phyloP scores from a whole-genome alignment of 345 rosid genomes.

The Aquilaria yunnanensis region DNA sequence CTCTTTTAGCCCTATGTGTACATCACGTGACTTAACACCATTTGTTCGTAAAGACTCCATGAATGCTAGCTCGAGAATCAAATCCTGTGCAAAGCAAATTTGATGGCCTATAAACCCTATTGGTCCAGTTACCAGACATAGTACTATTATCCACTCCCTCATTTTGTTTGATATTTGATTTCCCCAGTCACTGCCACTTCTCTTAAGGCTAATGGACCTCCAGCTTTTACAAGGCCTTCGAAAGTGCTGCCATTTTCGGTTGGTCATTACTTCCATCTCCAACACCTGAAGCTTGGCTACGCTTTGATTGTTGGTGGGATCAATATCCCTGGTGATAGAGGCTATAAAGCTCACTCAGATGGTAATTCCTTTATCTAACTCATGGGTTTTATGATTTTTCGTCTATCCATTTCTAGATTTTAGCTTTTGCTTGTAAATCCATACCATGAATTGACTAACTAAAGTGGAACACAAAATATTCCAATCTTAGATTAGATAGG shows the following conservation, averaged over 20 bases:
- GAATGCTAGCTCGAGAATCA: no score
- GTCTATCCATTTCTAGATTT: neutral
- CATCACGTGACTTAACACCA: no score
- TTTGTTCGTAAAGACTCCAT: no score
- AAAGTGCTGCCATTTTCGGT: conserved; percentile 74
- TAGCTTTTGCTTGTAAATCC: neutral
- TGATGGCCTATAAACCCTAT: conserved; percentile 10
- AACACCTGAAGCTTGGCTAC: conserved; percentile 83
- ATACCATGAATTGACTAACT: no score
- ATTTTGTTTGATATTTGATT: conserved; percentile 15
- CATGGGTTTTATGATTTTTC: neutral
- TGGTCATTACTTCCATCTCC: conserved; percentile 96
- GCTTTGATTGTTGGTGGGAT: conserved; percentile 94
- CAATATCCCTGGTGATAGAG: conserved; percentile 84
- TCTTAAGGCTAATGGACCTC: conserved; percentile 35
- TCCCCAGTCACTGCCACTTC: conserved; percentile 40
- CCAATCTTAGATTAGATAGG: no score
- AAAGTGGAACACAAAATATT: no score
- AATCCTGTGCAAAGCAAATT: no score
- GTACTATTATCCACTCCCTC: conserved; percentile 19
- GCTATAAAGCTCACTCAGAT: conserved; percentile 99
- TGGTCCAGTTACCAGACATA: conserved; percentile 3
- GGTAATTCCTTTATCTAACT: conserved; percentile 27
- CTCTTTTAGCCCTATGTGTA: no score
- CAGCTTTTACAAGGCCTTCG: conserved; percentile 28